These are phyloP conservation scores for Fusarium decemcellulare DNA, from an alignment of 2,329 filamentous ascomycete genomes.

Conservation along the genomic window DNA sequence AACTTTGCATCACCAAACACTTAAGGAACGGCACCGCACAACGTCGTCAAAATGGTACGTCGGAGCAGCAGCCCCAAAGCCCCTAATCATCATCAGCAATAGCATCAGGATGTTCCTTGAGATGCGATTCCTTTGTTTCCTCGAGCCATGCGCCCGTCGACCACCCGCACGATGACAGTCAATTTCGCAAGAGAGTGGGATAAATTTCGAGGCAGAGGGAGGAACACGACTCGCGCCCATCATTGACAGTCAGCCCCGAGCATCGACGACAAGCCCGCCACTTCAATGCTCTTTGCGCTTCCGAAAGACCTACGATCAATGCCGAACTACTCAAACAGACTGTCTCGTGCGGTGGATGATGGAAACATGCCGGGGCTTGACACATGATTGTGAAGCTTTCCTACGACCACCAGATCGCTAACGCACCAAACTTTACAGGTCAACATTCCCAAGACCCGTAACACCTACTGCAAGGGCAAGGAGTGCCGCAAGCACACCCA, in stretches of 20 bases:
- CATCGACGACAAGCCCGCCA: slow-evolving; percentile 27
- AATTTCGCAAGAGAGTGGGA: slow-evolving; percentile 43
- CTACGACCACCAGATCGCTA: slow-evolving; percentile 43
- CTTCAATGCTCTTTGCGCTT: slow-evolving; percentile 1
- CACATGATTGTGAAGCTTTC: slow-evolving; percentile 19
- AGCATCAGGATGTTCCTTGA: slow-evolving; percentile 19
- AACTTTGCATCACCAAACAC: slow-evolving; percentile 60
- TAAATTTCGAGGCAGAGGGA: slow-evolving; percentile 42
- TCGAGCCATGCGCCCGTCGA: slow-evolving; percentile 43
- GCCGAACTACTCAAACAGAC: slow-evolving; percentile 26
- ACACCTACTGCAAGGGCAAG: slow-evolving; percentile 98
- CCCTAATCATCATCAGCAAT: slow-evolving; percentile 20
- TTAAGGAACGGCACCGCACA: slow-evolving; percentile 59
- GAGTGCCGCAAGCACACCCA: slow-evolving; percentile 93
- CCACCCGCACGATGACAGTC: slow-evolving; percentile 51
- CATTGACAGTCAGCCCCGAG: slow-evolving; percentile 32
- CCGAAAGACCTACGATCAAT: slow-evolving; percentile 13
- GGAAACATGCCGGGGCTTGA: slow-evolving; percentile 20
- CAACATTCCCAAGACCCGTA: slow-evolving; percentile 98
- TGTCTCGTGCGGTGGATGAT: slow-evolving; percentile 38
- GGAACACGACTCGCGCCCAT: slow-evolving; percentile 37
- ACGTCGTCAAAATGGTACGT: slow-evolving; percentile 66
- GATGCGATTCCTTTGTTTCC: slow-evolving; percentile 17
- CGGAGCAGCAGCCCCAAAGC: slow-evolving; percentile 38
- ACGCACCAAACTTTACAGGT: slow-evolving; percentile 70